These are phyloP conservation scores for Cercophora samala DNA, from an alignment of 495 filamentous ascomycete genomes.

Conservation along the genomic window DNA sequence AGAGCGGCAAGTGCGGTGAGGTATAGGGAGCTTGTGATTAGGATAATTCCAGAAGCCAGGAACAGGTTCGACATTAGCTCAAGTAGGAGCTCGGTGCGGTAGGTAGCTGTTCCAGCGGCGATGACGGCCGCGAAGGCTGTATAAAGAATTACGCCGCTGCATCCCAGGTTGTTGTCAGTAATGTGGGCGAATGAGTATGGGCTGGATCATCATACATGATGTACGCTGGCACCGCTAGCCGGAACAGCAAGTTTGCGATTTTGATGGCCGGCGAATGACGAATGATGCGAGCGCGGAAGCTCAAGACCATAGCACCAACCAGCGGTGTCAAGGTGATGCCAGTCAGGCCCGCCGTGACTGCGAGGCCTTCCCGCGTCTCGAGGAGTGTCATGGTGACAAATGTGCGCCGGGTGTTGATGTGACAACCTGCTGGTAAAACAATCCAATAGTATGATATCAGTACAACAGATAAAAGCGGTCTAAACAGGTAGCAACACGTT, in stretches of 20 bases:
- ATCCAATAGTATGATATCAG: too few species aligned
- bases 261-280: background rate
- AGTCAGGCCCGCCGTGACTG: slow-evolving; percentile 1
- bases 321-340: slow-evolving; percentile 3
- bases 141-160: too few species aligned
- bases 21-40: slow-evolving; percentile 3
- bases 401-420: background rate
- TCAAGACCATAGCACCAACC: background rate
- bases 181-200: too few species aligned
- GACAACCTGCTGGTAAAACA: too few species aligned
- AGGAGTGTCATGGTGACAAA: background rate
- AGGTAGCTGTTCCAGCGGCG: too few species aligned
- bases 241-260: background rate
- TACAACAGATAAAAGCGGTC: background rate
- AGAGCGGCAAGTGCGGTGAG: background rate
- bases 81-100: background rate
- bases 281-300: background rate
- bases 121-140: too few species aligned
- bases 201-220: background rate
- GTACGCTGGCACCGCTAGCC: background rate
- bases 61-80: background rate
- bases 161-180: too few species aligned
- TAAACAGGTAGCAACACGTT: background rate
- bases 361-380: background rate
- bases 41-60: background rate